These are phyloP conservation scores for Geranium incanum DNA, from an alignment of 441 rosid species.

Conservation along the genomic window DNA sequence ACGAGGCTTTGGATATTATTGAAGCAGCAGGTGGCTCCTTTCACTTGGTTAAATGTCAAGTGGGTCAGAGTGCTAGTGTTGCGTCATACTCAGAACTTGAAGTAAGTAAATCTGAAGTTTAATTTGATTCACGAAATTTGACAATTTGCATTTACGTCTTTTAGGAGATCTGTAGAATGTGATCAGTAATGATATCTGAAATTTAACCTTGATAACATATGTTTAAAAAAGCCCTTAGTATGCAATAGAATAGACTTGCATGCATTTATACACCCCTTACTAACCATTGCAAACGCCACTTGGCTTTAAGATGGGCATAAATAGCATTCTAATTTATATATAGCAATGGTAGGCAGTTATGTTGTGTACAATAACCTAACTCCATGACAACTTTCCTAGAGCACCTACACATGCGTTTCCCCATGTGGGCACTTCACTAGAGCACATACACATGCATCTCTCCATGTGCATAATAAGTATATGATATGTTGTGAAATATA, in stretches of 20 bases:
- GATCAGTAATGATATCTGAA: background rate
- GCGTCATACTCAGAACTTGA: slow-evolving; percentile 81
- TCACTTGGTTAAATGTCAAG: slow-evolving; percentile 74
- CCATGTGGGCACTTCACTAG: background rate
- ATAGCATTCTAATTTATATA: too few relatives aligned
- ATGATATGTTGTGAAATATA: background rate
- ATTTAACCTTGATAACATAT: background rate
- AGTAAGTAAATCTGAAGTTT: slow-evolving; percentile 37
- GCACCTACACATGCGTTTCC: too few relatives aligned
- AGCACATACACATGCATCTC: background rate
- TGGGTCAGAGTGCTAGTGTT: slow-evolving; percentile 68
- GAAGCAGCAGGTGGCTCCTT: slow-evolving; percentile 88
- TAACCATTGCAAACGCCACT: too few relatives aligned
- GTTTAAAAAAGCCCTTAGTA: background rate
- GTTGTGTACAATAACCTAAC: background rate
- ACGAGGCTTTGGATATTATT: slow-evolving; percentile 87
- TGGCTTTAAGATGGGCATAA: background rate
- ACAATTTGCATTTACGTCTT: background rate
- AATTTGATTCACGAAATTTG: slow-evolving; percentile 6
- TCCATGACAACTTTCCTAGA: too few relatives aligned
- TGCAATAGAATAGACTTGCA: background rate
- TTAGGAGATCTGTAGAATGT: background rate
- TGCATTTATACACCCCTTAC: background rate
- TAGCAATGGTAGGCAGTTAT: background rate
- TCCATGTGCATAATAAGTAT: background rate